phyloP scores from a whole-genome alignment of 2,329 filamentous ascomycete genomes.

The Colletotrichum agaves region DNA sequence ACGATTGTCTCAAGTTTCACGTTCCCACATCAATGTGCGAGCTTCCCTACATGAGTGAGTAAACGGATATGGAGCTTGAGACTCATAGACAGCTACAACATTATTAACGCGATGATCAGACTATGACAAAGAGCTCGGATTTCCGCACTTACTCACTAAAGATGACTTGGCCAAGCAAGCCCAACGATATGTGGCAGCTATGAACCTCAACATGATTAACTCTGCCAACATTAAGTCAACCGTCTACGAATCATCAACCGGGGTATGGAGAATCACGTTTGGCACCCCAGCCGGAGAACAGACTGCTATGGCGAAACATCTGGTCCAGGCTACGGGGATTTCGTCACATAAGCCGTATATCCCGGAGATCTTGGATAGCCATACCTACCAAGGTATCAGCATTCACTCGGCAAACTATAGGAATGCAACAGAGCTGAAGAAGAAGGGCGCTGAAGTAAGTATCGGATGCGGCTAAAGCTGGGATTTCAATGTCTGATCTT shows the following conservation, averaged over 20 bases:
- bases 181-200: slow-evolving; percentile 42
- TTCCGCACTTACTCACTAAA: slow-evolving; percentile 39
- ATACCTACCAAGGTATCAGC: neutral
- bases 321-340: slow-evolving; percentile 43
- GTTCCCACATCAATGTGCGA: slow-evolving; percentile 48
- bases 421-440: neutral
- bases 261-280: slow-evolving; percentile 43
- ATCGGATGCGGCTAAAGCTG: rapidly evolving
- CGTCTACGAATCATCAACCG: slow-evolving; percentile 39
- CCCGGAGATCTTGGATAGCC: slow-evolving; percentile 38
- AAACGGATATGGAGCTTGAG: too few relatives aligned
- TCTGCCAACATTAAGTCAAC: slow-evolving; percentile 44
- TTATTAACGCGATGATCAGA: neutral
- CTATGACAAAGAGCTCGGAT: neutral
- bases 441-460: slow-evolving; percentile 1
- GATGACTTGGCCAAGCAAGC: slow-evolving; percentile 43
- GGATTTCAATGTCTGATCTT: neutral
- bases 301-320: slow-evolving; percentile 39
- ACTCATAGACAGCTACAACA: too few relatives aligned
- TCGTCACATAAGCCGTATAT: slow-evolving; percentile 41
- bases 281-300: slow-evolving; percentile 32
- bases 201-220: slow-evolving; percentile 44
- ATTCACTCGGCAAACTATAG: slow-evolving; percentile 9
- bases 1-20: slow-evolving; percentile 52
- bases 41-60: slow-evolving; percentile 47